Evolutionary conservation across 75 land plant genomes (phyloP), one percentile per base, ranked within the genome.

Genomic region (Picea sitchensis): DNA sequence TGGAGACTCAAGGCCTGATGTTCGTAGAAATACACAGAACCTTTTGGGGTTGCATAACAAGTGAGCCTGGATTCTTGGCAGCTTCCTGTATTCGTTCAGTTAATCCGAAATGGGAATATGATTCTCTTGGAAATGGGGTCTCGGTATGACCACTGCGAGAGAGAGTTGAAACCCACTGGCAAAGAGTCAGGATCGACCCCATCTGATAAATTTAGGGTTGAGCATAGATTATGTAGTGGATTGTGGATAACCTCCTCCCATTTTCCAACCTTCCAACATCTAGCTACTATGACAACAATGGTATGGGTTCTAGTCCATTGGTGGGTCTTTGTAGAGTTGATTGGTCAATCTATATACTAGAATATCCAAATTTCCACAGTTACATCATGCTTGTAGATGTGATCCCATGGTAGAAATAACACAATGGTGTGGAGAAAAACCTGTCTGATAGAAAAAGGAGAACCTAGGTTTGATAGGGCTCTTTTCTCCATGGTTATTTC

Each of bases 1-100:
- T 56, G 76, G 76, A 14, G 31, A 30, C 32, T 74, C 59, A 57
- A 74, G 76, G 59, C 76, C 76, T 18, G 59, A 74, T 56, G 76
- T 18, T 2, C 76, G 59, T 13, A 57, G 32, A 8, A 56, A 57
- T 56, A 13, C 59, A 74, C 58, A 74, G 21, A 54, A 14, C 6
- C 76, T 38, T 56, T 26, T 7, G 17, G 59, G 59, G 14, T 57
- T 74, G 58, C 76, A 51, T 14, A 74, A 56, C 5, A 51, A 56
- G 57, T 21, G 76, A n/a, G 76, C 76, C 0, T 74, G 59, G 76
- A 59, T 74, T 56, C 59, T 74, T 23, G 59, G 59, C 15, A 74
- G 32, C 32, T 59, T 34, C 21, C 54, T 74, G 9, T 74, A 74
- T 74, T 74, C 76, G 23, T 54, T 74, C 23, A 23, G 54, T 74